Evolutionary conservation across 257 asterid genomes (phyloP).

Genomic region (Solanum peruvianum): DNA sequence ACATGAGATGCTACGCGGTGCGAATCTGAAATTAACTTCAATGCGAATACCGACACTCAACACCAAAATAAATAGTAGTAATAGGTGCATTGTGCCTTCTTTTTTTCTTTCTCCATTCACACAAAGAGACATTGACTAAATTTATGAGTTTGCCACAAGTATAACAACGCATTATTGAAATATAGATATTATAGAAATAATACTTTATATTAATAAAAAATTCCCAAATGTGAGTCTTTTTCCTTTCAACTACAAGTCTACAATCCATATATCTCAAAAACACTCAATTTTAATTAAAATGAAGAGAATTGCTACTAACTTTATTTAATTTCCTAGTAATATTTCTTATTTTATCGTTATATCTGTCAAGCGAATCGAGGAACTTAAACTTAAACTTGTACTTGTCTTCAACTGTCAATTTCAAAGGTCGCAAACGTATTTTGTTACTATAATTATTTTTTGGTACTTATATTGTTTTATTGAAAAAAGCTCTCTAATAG

Average conservation of each 20-base stretch:
- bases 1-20: rapidly evolving
- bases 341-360: neutral
- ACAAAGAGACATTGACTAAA: neutral
- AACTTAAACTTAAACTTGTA: neutral
- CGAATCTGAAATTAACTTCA: too few relatives aligned
- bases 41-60: too few relatives aligned
- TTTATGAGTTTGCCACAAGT: neutral
- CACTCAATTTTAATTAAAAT: neutral
- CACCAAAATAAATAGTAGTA: too few relatives aligned
- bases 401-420: neutral
- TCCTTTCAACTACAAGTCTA: neutral
- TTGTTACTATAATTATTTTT: neutral
- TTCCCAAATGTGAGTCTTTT: neutral
- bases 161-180: too few relatives aligned
- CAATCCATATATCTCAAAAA: neutral
- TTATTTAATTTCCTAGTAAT: neutral
- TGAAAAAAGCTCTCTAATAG: neutral
- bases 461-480: neutral
- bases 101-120: neutral
- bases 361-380: neutral
- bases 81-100: neutral
- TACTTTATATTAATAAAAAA: too few relatives aligned
- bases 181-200: too few relatives aligned
- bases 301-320: neutral
- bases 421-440: neutral